Conservation (phyloP, 768 basidiomycete species). For the Russula compacta region DNA sequence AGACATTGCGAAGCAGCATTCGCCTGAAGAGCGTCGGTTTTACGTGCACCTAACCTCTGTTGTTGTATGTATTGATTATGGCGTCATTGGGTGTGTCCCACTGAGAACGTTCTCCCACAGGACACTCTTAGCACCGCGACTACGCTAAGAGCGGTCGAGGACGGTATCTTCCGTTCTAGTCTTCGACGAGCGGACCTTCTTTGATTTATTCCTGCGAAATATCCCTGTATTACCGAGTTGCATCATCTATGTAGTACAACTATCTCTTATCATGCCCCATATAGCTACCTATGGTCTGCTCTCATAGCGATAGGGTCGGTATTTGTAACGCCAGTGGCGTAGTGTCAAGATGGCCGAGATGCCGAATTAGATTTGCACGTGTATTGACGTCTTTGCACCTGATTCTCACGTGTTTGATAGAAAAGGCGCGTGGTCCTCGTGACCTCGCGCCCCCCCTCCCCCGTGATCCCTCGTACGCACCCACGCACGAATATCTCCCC, state of each 20-base stretch:
- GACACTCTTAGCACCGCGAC: conserved; percentile 67
- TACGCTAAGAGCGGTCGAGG: conserved; percentile 56
- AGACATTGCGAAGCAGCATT: conserved; percentile 55
- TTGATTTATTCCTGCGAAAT: conserved; percentile 24
- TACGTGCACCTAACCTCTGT: conserved; percentile 71
- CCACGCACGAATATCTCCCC: conserved; percentile 2
- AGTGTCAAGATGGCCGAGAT: conserved; percentile 3
- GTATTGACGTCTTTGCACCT: conserved; percentile 21
- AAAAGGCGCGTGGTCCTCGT: conserved; percentile 20
- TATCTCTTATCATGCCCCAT: neutral
- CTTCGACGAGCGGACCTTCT: conserved; percentile 62
- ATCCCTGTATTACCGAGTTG: neutral
- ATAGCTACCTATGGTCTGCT: too few relatives aligned
- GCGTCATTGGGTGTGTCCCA: neutral
- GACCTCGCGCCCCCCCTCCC: conserved; percentile 11
- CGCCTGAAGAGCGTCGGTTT: conserved; percentile 57
- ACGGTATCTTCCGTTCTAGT: conserved; percentile 64
- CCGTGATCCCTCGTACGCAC: conserved; percentile 16
- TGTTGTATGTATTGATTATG: conserved; percentile 42
- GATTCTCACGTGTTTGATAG: conserved; percentile 21
- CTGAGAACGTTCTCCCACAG: conserved; percentile 29
- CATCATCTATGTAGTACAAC: conserved; percentile 1
- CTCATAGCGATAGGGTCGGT: neutral
- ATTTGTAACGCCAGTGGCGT: neutral
- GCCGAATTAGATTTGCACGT: conserved; percentile 16